Evolutionary conservation across 768 basidiomycete genomes (phyloP), one percentile per base, ranked within the genome.

Genomic region (Panaeolus papilionaceus): DNA sequence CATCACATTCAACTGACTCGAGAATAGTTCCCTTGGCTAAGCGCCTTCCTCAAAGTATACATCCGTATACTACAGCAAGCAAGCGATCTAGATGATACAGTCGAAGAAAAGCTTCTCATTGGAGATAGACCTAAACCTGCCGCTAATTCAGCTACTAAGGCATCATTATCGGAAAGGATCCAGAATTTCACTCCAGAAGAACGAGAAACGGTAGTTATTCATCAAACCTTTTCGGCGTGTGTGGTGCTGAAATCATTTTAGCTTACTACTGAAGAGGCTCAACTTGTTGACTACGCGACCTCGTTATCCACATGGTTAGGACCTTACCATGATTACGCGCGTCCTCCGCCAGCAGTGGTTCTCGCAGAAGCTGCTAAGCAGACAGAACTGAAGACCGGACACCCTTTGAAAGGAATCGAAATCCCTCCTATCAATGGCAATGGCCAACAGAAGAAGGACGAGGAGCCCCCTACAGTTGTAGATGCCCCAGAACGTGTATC

Each of bases 31-130:
- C 86, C 88, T 14, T 96, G 94, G 94, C 77, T 95, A 18, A 81
- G 79, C 71, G 80, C 85, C 9, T 91, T 93, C 79, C 79, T 95
- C 62, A 90, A 91, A 73, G 79, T 91, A 26, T 96, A 96, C 71
- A 92, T 94, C 71, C 84, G 89, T 64, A 87, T 88, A 62, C 86
- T 94, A 76, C 89, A 92, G 71, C 88, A 91, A 75, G 90, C 89
- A 38, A 92, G 92, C 70, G 92, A 95, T 71, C 80, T 94, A 51
- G 91, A 94, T 72, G 91, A 93, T 69, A 88, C 84, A 0, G 91
- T 92, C 0, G 92, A 94, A 76, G 92, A 93, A 72, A 94, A 92
- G 72, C 82, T 94, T 11, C 81, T 94, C 47, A 89, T 93, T 66
- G 92, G 93, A 28, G 93, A 94, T 78, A 85, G 92, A 28, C 92